Evolutionary conservation across 208 protist genomes (phyloP), one percentile per base, ranked within the genome.

Genomic region (Trypanosoma cruzi): DNA sequence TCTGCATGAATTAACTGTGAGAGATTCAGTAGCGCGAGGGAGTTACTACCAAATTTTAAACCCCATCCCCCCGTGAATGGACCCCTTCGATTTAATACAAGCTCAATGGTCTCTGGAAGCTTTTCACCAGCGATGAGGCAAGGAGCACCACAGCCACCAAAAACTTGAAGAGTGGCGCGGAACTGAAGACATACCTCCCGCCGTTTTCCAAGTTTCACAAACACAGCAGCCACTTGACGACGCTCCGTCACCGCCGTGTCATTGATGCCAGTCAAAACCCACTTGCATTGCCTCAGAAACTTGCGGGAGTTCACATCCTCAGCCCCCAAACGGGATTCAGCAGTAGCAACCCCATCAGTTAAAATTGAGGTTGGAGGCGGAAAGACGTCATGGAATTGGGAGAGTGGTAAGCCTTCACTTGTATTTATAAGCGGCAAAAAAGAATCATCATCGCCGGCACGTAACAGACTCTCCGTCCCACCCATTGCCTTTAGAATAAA

Each of bases 211-310:
- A 74, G 40, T 54, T 49, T 3, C 22, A 75, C 71, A 63, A 85
- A 82, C 1, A 74, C 75, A 4, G 67, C 59, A 20, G 82, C 79
- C 26, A 85, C 79, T n/a, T 84, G 70, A 29, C 55, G 64, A 18
- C 74, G 68, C 16, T 50, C 58, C 16, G 49, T 44, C 0, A 88
- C 82, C 4, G 55, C 32, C 7, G 68, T 48, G 22, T 49, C 62
- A 64, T 84, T 69, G 28, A 85, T 58, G 20, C 28, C 36, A 4
- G 57, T 64, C 20, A 86, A 70, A 4, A 60, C 55, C 72, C 84
- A 83, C 40, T 40, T 44, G 50, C 75, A 72, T 1, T 52, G 46
- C 48, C 57, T 44, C 24, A 85, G 60, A 8, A 77, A 44, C 11
- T 44, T 42, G 60, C 31, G 22, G 8, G 57, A 68, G n/a, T 65